Evolutionary conservation across 1,284 basidiomycete species (phyloP), one percentile per base, ranked within the genome.

Genomic region (Schizophyllum commune): DNA sequence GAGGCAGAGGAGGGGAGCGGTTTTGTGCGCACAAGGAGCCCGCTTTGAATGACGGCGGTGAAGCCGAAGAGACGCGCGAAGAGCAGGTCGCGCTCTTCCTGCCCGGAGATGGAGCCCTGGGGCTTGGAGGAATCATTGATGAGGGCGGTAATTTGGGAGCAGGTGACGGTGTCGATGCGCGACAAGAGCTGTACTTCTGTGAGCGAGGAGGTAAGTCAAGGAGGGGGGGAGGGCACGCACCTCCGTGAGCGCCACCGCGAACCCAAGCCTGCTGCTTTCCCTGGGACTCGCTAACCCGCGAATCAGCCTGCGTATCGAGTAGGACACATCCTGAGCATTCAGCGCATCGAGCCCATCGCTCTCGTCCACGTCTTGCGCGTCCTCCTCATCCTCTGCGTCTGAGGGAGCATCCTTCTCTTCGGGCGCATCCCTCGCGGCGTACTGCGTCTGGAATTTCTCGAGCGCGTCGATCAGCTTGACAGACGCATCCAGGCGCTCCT

Each of bases 1-100:
- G 82, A 83, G 2, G 79, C 76, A 20, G 83, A 83, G 19, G 77
- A 77, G 13, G 79, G 74, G 1, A 88, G 72, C 1, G 84, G 78
- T 5, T 72, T 79, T 32, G 78, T 74, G 47, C 86, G 82, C 55
- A 91, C 85, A 60, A 95, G 76, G 52, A 94, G 77, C 15, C 91
- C 87, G 9, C 94, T 96, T 64, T 91, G 88, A 58, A 94, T 82
- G 70, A 96, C 77, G 32, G 90, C 77, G 34, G 88, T 89, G 64
- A 98, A 77, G 32, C 96, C 96, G 72, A 98, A 98, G 19, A 99
- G 78, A 51, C 93, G 86, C 17, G 94, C 96, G 71, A 99, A 98
- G 63, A 95, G 81, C 60, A 92, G 77, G 72, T 98, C 96, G 63
- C 96, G 87, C 74, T 95, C 91, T 73, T 98, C 96, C 69, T 94